These are phyloP conservation scores for Aspergillus baeticus DNA, from an alignment of 495 filamentous ascomycete species.

Conservation along the genomic window DNA sequence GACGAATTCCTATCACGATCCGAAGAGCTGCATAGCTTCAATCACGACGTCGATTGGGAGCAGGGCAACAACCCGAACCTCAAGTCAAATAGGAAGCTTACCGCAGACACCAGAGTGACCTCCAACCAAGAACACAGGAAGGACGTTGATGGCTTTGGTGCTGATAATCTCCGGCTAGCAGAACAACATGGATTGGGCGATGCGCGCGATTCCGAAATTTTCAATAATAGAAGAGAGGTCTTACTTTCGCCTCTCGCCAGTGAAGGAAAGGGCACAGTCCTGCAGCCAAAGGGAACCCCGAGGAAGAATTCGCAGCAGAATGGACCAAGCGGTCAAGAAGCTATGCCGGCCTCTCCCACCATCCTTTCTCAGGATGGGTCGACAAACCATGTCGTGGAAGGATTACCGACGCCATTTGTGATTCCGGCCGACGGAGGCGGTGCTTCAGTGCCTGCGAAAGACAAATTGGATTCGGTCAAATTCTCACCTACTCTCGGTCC, in stretches of 20 bases:
- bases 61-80: constrained; percentile 61
- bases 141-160: constrained; percentile 75
- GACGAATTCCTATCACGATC: constrained; percentile 61
- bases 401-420: constrained; percentile 50
- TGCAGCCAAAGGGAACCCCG: constrained; percentile 41
- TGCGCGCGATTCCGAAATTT: constrained; percentile 66
- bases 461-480: constrained; percentile 40
- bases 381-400: constrained; percentile 16
- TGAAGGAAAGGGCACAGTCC: constrained; percentile 60
- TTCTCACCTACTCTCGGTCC: constrained; percentile 57
- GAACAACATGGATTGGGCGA: constrained; percentile 52
- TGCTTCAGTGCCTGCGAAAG: constrained; percentile 36
- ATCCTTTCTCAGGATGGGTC: constrained; percentile 42
- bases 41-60: constrained; percentile 77
- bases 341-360: constrained; percentile 44
- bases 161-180: constrained; percentile 64
- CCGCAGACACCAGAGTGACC: constrained; percentile 62
- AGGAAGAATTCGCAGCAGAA: constrained; percentile 20
- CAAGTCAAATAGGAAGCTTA: constrained; percentile 56
- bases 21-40: constrained; percentile 72
- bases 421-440: constrained; percentile 63
- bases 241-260: constrained; percentile 56
- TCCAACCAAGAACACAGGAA: constrained; percentile 63
- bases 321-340: constrained; percentile 28
- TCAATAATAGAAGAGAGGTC: constrained; percentile 61